Base-by-base conservation (phyloP, 1,284 basidiomycete genomes). In the Pseudozyma sp. region DNA sequence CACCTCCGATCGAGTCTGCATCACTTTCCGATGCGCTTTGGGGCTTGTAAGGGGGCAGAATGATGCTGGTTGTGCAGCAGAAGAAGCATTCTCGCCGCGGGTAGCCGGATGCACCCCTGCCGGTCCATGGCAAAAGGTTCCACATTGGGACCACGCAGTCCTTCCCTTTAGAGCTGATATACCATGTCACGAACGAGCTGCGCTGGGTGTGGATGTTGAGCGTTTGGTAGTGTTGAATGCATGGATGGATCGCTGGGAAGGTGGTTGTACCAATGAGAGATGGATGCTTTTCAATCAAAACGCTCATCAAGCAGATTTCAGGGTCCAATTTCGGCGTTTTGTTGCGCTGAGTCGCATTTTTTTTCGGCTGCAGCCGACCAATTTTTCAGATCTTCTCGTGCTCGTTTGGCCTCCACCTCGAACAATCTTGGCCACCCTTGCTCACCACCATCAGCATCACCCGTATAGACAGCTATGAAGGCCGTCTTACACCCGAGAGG, bases 31-130 rank as follows among this genome's bases (percentile, higher is more conserved):
- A n/a, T 17, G n/a, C 30, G 14, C 34, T 9, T 5, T 51, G 60
- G 2, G 64, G 56, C 14, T 54, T 54, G 47, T 72, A 75, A 3
- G 79, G 79, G 2, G 79, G 79, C 7, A 79, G 55, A 34, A 81
- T 67, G 54, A 75, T 53, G 45, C 77, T 78, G 13, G 48, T 57
- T 42, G 59, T 66, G 45, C 64, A 55, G 53, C 79, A 81, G 58
- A 73, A 81, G 68, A 78, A 77, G 71, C 79, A 81, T 47, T 67
- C 45, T 19, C 59, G 55, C 34, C 64, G 63, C 17, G 72, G 68
- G 39, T 75, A 75, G 52, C 66, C 66, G 39, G 66, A 54, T 39
- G 51, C 60, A 30, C 52, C 52, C 19, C 55, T 59, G 37, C 47
- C 52, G 13, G 59, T 51, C 66, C 66, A 63, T 1, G 60, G 50